phyloP scores from a whole-genome alignment of 139 green algal genomes.

The Nannochloris sp. region DNA sequence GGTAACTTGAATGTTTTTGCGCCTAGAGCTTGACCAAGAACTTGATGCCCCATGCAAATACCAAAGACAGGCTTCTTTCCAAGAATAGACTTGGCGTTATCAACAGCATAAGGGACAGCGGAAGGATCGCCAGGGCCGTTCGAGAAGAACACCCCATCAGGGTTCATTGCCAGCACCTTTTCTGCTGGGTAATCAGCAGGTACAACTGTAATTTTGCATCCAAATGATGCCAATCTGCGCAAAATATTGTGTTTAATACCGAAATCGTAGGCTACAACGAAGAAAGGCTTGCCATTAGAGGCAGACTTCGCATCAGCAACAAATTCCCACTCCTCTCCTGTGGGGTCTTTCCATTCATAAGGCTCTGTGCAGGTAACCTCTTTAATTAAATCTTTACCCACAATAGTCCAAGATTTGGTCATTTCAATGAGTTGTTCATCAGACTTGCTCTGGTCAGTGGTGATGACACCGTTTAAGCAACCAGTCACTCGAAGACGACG shows the following conservation, averaged over 20 bases:
- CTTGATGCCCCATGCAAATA: slow-evolving; percentile 99
- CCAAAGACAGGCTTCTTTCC: slow-evolving; percentile 96
- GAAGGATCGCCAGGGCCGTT: slow-evolving; percentile 94
- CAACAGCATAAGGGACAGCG: slow-evolving; percentile 94
- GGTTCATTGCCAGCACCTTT: slow-evolving; percentile 92
- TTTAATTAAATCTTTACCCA: slow-evolving; percentile 72
- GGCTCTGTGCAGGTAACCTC: slow-evolving; percentile 76
- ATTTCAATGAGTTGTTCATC: slow-evolving; percentile 79
- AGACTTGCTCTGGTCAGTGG: slow-evolving; percentile 54
- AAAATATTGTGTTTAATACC: slow-evolving; percentile 99
- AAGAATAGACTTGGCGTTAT: slow-evolving; percentile 84
- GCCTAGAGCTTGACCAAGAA: slow-evolving; percentile 95
- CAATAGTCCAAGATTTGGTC: slow-evolving; percentile 87
- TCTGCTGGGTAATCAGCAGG: slow-evolving; percentile 79
- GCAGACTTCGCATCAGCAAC: slow-evolving; percentile 5
- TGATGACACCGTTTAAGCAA: slow-evolving; percentile 79
- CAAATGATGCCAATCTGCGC: slow-evolving; percentile 81
- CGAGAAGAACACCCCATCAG: slow-evolving; percentile 96
- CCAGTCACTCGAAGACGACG: slow-evolving; percentile 78
- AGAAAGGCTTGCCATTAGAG: slow-evolving; percentile 29
- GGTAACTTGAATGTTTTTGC: slow-evolving; percentile 98
- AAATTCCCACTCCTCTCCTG: slow-evolving; percentile 92
- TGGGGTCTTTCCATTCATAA: slow-evolving; percentile 92
- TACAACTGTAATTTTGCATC: slow-evolving; percentile 94
- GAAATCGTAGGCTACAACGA: slow-evolving; percentile 93